Conservation (phyloP, 768 basidiomycete genomes). For the Dioszegia aurantiaca region DNA sequence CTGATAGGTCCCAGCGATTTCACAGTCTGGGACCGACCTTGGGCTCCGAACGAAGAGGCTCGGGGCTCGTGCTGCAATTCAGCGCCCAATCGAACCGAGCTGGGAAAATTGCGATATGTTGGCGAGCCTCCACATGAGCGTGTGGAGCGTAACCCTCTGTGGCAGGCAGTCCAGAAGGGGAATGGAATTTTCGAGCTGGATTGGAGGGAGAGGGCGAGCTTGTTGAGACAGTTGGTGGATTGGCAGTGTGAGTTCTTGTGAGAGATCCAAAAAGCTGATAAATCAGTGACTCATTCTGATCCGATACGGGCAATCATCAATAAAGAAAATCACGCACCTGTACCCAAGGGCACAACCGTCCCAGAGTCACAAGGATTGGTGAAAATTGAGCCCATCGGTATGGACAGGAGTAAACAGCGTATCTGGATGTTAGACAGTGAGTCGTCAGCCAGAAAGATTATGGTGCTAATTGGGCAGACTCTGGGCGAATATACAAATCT, state of each 20-base stretch:
- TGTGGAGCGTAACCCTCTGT: slow-evolving; percentile 29
- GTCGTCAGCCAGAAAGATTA: no score
- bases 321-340: slow-evolving; percentile 21
- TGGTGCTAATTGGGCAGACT: no score
- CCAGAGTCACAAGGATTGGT: slow-evolving; percentile 11
- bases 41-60: slow-evolving; percentile 42
- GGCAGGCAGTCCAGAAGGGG: slow-evolving; percentile 24
- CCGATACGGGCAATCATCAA: slow-evolving; percentile 35
- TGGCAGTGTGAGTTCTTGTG: slow-evolving; percentile 41
- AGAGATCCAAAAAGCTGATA: slow-evolving; percentile 1
- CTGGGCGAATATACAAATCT: slow-evolving; percentile 40
- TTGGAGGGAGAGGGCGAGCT: slow-evolving; percentile 35
- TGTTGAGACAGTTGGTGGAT: slow-evolving; percentile 44
- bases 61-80: slow-evolving; percentile 34
- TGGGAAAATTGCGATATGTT: slow-evolving; percentile 33
- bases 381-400: slow-evolving; percentile 28
- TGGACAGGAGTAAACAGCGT: slow-evolving; percentile 36
- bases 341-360: slow-evolving; percentile 8
- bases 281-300: slow-evolving; percentile 35
- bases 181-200: slow-evolving; percentile 45
- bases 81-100: slow-evolving; percentile 20
- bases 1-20: slow-evolving; percentile 35
- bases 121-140: slow-evolving; percentile 35
- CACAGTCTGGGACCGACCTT: slow-evolving; percentile 46
- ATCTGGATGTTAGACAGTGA: slow-evolving; percentile 45